These are phyloP conservation scores for Triangularia verruculosa DNA, from an alignment of 2,329 filamentous ascomycete genomes.

Conservation along the genomic window DNA sequence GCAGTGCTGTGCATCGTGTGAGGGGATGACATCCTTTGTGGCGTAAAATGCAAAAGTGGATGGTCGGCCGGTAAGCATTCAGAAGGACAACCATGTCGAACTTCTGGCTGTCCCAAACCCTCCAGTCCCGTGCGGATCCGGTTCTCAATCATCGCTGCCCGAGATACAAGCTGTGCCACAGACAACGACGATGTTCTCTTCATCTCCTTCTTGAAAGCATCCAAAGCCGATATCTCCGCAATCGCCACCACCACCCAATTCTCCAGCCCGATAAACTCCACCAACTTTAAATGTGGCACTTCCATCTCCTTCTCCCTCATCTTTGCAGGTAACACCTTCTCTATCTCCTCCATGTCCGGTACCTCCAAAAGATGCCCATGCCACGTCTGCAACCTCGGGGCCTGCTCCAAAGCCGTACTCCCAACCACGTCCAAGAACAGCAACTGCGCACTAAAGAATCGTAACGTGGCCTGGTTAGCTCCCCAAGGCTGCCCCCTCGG, in stretches of 20 bases:
- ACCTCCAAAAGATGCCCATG: constrained; percentile 31
- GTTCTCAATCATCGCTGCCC: constrained; percentile 42
- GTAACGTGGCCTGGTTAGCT: constrained; percentile 34
- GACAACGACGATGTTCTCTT: constrained; percentile 44
- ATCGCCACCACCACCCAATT: constrained; percentile 58
- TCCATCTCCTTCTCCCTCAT: constrained; percentile 23
- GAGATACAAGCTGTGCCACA: constrained; percentile 43
- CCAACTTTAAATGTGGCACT: constrained; percentile 40
- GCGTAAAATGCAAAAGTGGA: constrained; percentile 15
- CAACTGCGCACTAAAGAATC: constrained; percentile 35
- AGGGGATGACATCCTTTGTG: neutral
- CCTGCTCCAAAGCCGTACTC: constrained; percentile 33
- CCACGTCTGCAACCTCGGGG: constrained; percentile 35
- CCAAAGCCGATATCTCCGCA: constrained; percentile 50
- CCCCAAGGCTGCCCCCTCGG: constrained; percentile 28
- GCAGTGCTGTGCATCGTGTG: constrained; percentile 10
- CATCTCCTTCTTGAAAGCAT: constrained; percentile 53
- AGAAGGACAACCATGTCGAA: neutral
- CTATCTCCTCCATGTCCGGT: constrained; percentile 25
- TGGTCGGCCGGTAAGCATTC: neutral
- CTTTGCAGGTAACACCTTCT: constrained; percentile 24
- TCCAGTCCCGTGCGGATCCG: constrained; percentile 35
- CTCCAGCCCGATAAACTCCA: constrained; percentile 52
- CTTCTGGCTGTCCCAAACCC: constrained; percentile 28
- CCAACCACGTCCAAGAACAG: constrained; percentile 38